Percentiles rank a stretch among this genome's conserved stretches.
Conservation (phyloP, 2,329 filamentous ascomycete genomes). For the Talaromyces verruculosus region DNA sequence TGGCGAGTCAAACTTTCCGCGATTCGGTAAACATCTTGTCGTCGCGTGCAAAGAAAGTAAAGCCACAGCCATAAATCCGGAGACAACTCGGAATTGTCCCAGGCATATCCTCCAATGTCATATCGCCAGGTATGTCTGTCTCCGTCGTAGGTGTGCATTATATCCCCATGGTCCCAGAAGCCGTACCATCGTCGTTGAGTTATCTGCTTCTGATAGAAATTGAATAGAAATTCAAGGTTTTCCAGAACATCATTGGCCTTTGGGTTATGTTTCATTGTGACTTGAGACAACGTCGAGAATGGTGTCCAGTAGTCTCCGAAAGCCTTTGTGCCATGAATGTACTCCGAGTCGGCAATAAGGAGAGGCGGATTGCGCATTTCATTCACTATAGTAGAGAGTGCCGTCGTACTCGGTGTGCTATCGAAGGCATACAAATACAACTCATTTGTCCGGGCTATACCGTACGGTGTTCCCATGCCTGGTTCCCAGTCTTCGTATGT, state of each 20-base stretch:
- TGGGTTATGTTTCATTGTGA: slow-evolving; percentile 21
- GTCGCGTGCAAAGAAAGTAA: slow-evolving; percentile 61
- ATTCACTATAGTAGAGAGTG: slow-evolving; percentile 46
- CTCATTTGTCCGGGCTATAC: slow-evolving; percentile 60
- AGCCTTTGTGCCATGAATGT: slow-evolving; percentile 55
- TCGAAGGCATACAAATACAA: slow-evolving; percentile 56
- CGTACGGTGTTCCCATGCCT: slow-evolving; percentile 57
- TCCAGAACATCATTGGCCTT: slow-evolving; percentile 48
- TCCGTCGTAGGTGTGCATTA: slow-evolving; percentile 62
- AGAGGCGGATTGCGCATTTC: slow-evolving; percentile 55
- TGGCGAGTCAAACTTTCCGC: slow-evolving; percentile 61
- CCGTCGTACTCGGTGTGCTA: slow-evolving; percentile 52
- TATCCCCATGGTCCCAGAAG: slow-evolving; percentile 62
- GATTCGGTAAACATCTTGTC: slow-evolving; percentile 58
- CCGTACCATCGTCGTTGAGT: slow-evolving; percentile 63
- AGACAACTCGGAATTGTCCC: slow-evolving; percentile 65
- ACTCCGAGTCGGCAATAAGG: slow-evolving; percentile 49
- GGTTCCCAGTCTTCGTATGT: slow-evolving; percentile 64
- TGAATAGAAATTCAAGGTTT: slow-evolving; percentile 57
- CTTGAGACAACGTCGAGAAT: slow-evolving; percentile 28
- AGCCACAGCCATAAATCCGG: slow-evolving; percentile 64
- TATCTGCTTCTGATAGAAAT: slow-evolving; percentile 58
- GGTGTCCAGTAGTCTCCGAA: slow-evolving; percentile 58
- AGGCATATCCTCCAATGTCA: slow-evolving; percentile 63
- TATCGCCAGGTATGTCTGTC: slow-evolving; percentile 63